Base-by-base conservation (phyloP, 2,329 filamentous ascomycete genomes). In the Colletotrichum magnum region DNA sequence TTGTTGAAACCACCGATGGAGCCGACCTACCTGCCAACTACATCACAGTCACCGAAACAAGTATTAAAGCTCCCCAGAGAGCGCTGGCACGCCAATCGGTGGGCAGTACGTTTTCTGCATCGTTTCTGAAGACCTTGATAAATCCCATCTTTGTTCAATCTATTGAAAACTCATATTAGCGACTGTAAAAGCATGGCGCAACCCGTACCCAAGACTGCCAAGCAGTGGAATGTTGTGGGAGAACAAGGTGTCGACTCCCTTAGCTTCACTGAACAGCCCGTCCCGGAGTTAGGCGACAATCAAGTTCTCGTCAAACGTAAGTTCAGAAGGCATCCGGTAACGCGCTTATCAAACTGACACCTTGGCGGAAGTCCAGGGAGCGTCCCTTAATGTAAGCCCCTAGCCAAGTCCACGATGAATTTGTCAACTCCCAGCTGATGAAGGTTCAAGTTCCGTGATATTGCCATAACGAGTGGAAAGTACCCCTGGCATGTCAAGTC, bases 271-370 rank as follows among this genome's bases (percentile, higher is more conserved):
- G 62, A 68, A 28, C 48, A 64, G 10, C 6, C 39, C 1, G 4
- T 67, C 9, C 54, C 70, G 24, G 58, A 56, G 5, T 6, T 71
- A 2, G 67, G 70, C 6, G 67, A 70, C 10, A 52, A 61, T 18
- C 52, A 71, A 39, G 70, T 71, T 5, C 45, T 71, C 3, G 70
- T 71, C 16, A 70, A 58, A 39, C 41, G 67, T 71, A 6, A 26
- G 53, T 85, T 60, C 85, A 87, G 72, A 78, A 87, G 72, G 78
- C 87, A 58, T 26, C 10, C 41, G 13, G 3, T 1, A 21, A 13
- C 7, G 9, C n/a, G 9, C n/a, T n/a, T 9, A 15, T 3, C 6
- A 18, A 12, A 50, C 47, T 12, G n/a, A 50, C n/a, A 10, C 5
- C 41, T 74, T 74, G 73, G 78, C 75, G 10, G 12, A 50, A 69